Evolutionary conservation across 2,329 filamentous ascomycete genomes (phyloP).

Genomic region (Penicillium sp.): DNA sequence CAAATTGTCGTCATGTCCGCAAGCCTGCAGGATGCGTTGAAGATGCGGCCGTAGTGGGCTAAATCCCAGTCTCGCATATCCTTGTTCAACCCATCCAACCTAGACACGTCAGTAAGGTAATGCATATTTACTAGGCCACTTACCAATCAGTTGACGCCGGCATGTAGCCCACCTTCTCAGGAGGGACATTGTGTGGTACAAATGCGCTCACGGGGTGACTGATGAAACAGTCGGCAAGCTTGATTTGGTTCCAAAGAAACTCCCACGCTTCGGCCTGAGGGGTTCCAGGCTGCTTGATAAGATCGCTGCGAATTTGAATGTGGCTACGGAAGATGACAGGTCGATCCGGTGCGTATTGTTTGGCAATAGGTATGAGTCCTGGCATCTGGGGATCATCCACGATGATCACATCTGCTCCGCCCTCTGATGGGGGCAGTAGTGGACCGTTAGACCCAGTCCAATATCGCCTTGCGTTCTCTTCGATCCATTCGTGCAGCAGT

Average conservation of each 20-base stretch:
- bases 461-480: conserved; percentile 70
- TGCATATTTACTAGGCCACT: conserved; percentile 15
- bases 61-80: conserved; percentile 67
- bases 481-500: conserved; percentile 69
- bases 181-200: conserved; percentile 67
- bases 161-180: conserved; percentile 69
- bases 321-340: conserved; percentile 80
- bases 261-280: conserved; percentile 74
- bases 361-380: conserved; percentile 72
- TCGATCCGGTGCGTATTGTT: conserved; percentile 67
- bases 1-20: conserved; percentile 49
- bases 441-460: conserved; percentile 71
- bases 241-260: conserved; percentile 71
- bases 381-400: conserved; percentile 88
- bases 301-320: conserved; percentile 77
- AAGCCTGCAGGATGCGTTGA: conserved; percentile 63
- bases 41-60: conserved; percentile 73
- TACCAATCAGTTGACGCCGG: conserved; percentile 80
- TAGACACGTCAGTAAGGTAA: conserved; percentile 28
- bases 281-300: conserved; percentile 62
- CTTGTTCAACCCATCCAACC: conserved; percentile 80
- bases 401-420: conserved; percentile 74
- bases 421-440: conserved; percentile 62
- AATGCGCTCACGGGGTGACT: conserved; percentile 77
- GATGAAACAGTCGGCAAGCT: conserved; percentile 74